These are phyloP conservation scores for Ligustrum vulgare DNA, from an alignment of 257 asterid species.

Conservation along the genomic window DNA sequence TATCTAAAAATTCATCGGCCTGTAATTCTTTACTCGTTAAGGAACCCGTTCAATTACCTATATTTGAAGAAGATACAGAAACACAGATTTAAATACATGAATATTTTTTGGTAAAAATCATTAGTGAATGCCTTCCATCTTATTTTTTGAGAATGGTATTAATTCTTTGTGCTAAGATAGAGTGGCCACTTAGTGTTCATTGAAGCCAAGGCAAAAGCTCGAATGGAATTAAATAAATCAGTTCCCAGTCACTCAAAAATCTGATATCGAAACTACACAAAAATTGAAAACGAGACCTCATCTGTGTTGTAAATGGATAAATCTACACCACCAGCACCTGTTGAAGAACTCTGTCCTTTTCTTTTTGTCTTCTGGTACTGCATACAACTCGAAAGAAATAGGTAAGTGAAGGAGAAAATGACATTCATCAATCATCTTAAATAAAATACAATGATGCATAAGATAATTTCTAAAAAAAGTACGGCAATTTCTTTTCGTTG, in stretches of 20 bases:
- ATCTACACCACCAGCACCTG: slow-evolving; percentile 58
- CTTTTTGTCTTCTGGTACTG: slow-evolving; percentile 44
- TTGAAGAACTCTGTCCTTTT: slow-evolving; percentile 46
- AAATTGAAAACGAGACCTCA: slow-evolving; percentile 53
- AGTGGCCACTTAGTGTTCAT: slow-evolving; percentile 56
- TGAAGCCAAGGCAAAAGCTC: slow-evolving; percentile 48
- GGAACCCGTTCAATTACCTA: too few relatives aligned
- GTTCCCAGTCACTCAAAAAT: slow-evolving; percentile 2
- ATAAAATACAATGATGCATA: too few relatives aligned
- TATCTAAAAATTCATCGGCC: slow-evolving; percentile 28
- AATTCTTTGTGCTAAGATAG: slow-evolving; percentile 55
- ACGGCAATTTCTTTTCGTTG: too few relatives aligned
- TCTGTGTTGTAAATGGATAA: slow-evolving; percentile 55
- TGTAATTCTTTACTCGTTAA: slow-evolving; percentile 2
- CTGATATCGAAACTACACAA: slow-evolving; percentile 3
- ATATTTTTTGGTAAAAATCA: too few relatives aligned
- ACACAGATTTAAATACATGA: too few relatives aligned
- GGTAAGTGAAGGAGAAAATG: too few relatives aligned
- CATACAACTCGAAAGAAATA: background rate
- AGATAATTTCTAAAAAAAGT: too few relatives aligned
- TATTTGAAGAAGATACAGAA: too few relatives aligned
- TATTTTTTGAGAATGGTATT: slow-evolving; percentile 50
- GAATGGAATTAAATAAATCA: slow-evolving; percentile 25
- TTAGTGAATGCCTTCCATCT: slow-evolving; percentile 61
- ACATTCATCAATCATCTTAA: too few relatives aligned